Evolutionary conservation across 148 eudicot genomes (phyloP).

Genomic region (Fagopyrum homotropicum): DNA sequence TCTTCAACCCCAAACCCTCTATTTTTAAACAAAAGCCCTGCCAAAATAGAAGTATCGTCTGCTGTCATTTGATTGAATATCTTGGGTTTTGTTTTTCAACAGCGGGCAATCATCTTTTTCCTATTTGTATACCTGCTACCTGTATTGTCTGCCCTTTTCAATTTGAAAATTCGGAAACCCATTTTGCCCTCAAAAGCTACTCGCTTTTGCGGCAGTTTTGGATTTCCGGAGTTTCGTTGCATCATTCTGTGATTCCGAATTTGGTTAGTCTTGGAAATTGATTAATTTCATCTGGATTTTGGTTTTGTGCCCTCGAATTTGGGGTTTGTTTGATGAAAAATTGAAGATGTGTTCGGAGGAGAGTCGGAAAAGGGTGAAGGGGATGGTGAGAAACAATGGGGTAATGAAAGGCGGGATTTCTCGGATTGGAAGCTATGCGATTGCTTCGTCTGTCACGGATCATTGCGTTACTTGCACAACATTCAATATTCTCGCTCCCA

Average conservation of each 20-base stretch:
- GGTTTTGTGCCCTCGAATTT: background rate
- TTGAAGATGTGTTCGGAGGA: conserved; percentile 18
- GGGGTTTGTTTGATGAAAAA: background rate
- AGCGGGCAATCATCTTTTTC: background rate
- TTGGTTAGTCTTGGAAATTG: background rate
- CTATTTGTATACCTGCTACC: background rate
- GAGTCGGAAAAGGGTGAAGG: conserved; percentile 14
- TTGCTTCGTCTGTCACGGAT: conserved; percentile 20
- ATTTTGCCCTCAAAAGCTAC: conserved; percentile 5
- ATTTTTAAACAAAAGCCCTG: background rate
- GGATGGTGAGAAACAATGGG: conserved; percentile 14
- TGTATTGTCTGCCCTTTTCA: background rate
- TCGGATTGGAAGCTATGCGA: conserved; percentile 22
- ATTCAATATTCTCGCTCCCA: conserved; percentile 94
- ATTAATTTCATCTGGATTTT: background rate
- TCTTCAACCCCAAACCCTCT: conserved; percentile 3
- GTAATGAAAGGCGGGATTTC: conserved; percentile 13
- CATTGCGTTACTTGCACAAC: conserved; percentile 75
- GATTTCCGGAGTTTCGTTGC: conserved; percentile 6
- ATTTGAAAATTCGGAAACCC: conserved; percentile 13
- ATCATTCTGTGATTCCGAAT: background rate
- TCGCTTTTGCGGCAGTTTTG: conserved; percentile 8
- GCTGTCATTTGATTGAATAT: conserved; percentile 5
- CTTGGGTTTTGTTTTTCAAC: conserved; percentile 7
- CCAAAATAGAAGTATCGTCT: conserved; percentile 5